These are phyloP conservation scores for Diplogelasinospora grovesii DNA, from an alignment of 495 filamentous ascomycete species.

Conservation along the genomic window DNA sequence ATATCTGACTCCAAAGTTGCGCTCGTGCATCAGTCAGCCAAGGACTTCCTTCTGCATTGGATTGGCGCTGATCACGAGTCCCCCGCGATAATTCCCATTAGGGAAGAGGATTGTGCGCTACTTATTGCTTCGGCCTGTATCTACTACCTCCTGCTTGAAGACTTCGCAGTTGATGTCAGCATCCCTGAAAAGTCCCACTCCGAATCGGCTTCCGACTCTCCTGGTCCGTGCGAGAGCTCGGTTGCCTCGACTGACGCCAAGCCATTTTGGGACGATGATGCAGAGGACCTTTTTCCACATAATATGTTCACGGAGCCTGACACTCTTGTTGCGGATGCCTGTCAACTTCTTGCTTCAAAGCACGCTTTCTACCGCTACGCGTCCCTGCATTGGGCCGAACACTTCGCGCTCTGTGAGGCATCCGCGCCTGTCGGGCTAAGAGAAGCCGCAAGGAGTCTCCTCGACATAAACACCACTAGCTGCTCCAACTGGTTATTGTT, in stretches of 20 bases:
- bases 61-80: neutral
- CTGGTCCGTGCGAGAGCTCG: neutral
- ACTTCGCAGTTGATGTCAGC: slow-evolving; percentile 11
- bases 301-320: neutral
- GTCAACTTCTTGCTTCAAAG: slow-evolving; percentile 1
- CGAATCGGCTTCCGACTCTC: too few relatives aligned
- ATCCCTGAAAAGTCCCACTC: neutral
- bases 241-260: neutral
- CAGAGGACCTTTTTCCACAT: neutral
- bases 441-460: slow-evolving; percentile 1
- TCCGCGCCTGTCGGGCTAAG: neutral
- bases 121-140: slow-evolving; percentile 10
- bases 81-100: slow-evolving; percentile 3
- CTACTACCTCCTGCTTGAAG: slow-evolving; percentile 15
- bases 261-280: neutral
- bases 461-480: slow-evolving; percentile 4
- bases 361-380: slow-evolving; percentile 15
- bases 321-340: slow-evolving; percentile 3
- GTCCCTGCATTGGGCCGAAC: slow-evolving; percentile 15
- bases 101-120: neutral
- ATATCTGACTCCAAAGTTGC: slow-evolving; percentile 11
- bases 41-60: slow-evolving; percentile 15
- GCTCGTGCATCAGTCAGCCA: slow-evolving; percentile 19
- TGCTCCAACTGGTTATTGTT: slow-evolving; percentile 15
- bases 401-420: slow-evolving; percentile 6